Base-by-base conservation (phyloP, 768 basidiomycete genomes). In the Lactarius tabidus region DNA sequence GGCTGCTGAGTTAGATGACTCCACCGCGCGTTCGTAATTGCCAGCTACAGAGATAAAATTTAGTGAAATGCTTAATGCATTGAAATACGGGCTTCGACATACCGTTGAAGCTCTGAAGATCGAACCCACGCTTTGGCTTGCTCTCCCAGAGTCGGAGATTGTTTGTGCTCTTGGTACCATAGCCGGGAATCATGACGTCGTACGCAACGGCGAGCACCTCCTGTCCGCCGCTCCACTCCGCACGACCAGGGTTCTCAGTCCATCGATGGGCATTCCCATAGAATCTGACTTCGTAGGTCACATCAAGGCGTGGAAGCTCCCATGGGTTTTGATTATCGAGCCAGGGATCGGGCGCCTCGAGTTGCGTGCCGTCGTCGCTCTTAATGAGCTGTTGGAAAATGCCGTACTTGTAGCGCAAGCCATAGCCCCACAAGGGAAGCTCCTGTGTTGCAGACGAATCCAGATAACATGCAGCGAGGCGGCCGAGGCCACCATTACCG, bases 401-500 rank as follows among this genome's bases (percentile, higher is more conserved):
- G 61, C 95, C 95, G 71, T 94, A 95, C 74, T 92, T 87, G 82
- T 94, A 96, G 52, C 95, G 80, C 64, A 97, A 77, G 51, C 95
- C 95, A 71, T 98, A 98, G 53, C 96, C 96, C 94, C 95, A 98
- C 28, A 93, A 84, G 0, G 96, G 96, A 5, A 98, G 82, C 75
- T 95, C 89, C 72, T 93, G 87, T 10, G 90, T 91, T 3, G 95
- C 88, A 28, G 87, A 85, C n/a, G 91, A 93, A 73, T 98, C 95
- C 59, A 97, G 85, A 74, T 98, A 99, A 78, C 97, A 99, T 0
- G 97, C 96, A 0, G 97, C 97, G 53, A 99, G 85, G 35, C 96
- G 91, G 0, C 97, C 96, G 10, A 98, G 83, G 63, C 96, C 96
- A 69, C 95, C 95, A 74, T 98, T 97, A 6, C 96, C 97, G 14